Percentiles rank a stretch among this genome's conserved stretches.
Evolutionary conservation across 108 stramenopile species (phyloP).

Genomic region (Seminavis robusta): DNA sequence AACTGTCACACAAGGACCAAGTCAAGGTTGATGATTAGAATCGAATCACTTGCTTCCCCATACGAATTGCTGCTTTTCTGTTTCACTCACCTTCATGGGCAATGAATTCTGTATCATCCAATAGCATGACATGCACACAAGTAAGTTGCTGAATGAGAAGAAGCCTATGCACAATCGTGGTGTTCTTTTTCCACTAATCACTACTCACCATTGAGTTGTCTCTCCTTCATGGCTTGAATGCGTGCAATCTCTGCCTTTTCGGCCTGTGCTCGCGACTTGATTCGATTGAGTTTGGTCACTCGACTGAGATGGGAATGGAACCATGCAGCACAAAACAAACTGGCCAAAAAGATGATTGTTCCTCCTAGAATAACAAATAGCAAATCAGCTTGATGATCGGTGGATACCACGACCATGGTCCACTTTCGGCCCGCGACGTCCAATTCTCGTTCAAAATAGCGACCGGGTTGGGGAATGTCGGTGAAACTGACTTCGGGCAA

Average conservation of each 20-base stretch:
- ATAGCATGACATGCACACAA: too few species aligned
- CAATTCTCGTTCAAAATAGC: conserved; percentile 9
- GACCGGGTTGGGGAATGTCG: too few species aligned
- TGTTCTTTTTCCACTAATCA: too few species aligned
- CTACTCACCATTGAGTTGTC: too few species aligned
- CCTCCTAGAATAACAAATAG: conserved; percentile 23
- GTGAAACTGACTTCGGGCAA: too few species aligned
- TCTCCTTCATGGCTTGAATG: too few species aligned
- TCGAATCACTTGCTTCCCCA: conserved; percentile 14
- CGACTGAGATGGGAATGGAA: conserved; percentile 4
- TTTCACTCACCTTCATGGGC: conserved; percentile 38
- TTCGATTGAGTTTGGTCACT: conserved; percentile 1
- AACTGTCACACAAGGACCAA: conserved; percentile 16
- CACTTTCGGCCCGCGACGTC: conserved; percentile 22
- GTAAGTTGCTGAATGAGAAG: too few species aligned
- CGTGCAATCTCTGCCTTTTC: conserved; percentile 38
- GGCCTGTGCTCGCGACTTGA: conserved; percentile 21
- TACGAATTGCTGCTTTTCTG: too few species aligned
- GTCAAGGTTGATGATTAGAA: conserved; percentile 4
- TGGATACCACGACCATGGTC: conserved; percentile 32
- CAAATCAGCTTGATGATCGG: neutral
- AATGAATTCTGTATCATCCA: too few species aligned
- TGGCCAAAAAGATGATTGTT: conserved; percentile 20
- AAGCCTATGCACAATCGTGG: too few species aligned
- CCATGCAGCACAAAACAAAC: conserved; percentile 28